Conservation (phyloP, 345 rosid species). For the Geranium brycei region DNA sequence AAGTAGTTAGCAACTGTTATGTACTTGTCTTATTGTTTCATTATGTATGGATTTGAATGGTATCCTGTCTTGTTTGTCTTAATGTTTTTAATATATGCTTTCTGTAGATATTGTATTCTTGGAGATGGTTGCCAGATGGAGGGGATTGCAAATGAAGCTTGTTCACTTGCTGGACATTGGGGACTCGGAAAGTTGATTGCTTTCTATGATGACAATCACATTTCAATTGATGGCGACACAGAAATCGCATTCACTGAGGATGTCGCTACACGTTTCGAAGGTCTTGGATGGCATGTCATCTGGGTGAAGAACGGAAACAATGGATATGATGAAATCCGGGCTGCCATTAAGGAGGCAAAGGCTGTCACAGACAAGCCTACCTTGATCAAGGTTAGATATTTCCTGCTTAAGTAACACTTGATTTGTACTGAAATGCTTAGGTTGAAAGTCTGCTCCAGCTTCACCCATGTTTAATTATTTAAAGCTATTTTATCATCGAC, state of each 20-base stretch:
- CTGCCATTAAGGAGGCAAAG: constrained; percentile 98
- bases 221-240: constrained; percentile 95
- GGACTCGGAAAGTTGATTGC: constrained; percentile 98
- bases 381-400: constrained; percentile 50
- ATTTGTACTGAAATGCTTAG: no score
- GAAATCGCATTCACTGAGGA: constrained; percentile 93
- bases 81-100: constrained; percentile 3
- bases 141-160: constrained; percentile 84
- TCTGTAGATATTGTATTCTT: constrained; percentile 45
- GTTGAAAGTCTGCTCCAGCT: no score
- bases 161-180: constrained; percentile 95
- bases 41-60: background rate
- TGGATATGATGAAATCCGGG: constrained; percentile 96
- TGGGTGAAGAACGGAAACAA: constrained; percentile 99
- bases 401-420: constrained; percentile 1
- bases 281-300: constrained; percentile 98
- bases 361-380: constrained; percentile 89
- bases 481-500: no score
- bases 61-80: constrained; percentile 2
- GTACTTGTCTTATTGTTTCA: background rate
- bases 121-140: constrained; percentile 99
- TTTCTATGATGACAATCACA: constrained; percentile 97
- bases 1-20: constrained; percentile 1
- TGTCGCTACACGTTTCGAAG: constrained; percentile 80
- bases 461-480: no score